Percentiles rank a stretch among this genome's conserved stretches.
phyloP scores from a whole-genome alignment of 1,284 basidiomycete species.

The Microbotryum silenes-acaulis region DNA sequence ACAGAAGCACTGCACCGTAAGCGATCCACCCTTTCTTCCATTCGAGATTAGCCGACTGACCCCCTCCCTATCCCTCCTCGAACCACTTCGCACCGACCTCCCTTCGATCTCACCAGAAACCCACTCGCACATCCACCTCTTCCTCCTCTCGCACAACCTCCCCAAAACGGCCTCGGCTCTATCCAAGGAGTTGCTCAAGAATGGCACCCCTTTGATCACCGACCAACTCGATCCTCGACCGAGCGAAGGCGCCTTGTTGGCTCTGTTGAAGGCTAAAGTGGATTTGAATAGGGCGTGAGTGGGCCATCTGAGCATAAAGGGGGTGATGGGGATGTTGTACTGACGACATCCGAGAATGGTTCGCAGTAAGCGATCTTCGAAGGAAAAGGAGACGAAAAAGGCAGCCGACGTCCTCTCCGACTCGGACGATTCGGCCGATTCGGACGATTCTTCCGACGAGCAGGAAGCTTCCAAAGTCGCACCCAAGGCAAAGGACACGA shows the following conservation, averaged over 20 bases:
- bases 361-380: neutral
- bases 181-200: conserved; percentile 28
- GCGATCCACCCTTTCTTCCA: neutral
- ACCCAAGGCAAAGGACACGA: conserved; percentile 23
- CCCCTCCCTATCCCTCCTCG: too few species aligned
- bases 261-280: too few species aligned
- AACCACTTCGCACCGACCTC: neutral
- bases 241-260: too few species aligned
- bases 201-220: conserved; percentile 6
- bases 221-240: conserved; percentile 1
- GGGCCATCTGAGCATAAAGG: neutral
- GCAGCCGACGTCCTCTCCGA: conserved; percentile 38
- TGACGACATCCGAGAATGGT: too few species aligned
- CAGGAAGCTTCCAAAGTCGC: conserved; percentile 6
- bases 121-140: conserved; percentile 63
- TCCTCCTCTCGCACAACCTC: conserved; percentile 56
- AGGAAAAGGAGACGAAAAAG: conserved; percentile 5
- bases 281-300: too few species aligned
- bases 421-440: conserved; percentile 6
- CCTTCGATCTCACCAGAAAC: conserved; percentile 47
- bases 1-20: conserved; percentile 16
- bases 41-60: too few species aligned
- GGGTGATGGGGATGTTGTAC: too few species aligned
- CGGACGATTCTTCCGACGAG: conserved; percentile 15
- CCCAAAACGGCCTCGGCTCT: conserved; percentile 46